A percentile compares a stretch with the other conserved stretches of the same genome.
phyloP scores from a whole-genome alignment of 331 rosid species.

The Pyracantha coccinea region DNA sequence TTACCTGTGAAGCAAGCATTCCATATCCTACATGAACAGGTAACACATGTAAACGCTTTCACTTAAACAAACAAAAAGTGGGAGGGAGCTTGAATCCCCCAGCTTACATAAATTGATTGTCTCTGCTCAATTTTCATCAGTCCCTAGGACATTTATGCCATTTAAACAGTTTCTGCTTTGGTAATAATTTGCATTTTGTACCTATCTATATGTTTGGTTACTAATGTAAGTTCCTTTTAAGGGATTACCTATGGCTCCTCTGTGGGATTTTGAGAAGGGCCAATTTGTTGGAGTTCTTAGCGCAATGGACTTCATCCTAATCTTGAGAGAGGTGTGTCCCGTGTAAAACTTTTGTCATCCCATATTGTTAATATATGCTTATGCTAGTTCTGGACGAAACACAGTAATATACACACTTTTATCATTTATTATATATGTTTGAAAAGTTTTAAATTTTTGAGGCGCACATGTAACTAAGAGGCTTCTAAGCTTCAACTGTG shows the following conservation, averaged over 20 bases:
- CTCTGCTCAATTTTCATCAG: background rate
- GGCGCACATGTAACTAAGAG: background rate
- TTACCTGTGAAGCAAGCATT: slow-evolving; percentile 96
- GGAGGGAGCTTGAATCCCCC: background rate
- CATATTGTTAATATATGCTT: background rate
- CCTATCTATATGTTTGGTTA: slow-evolving; percentile 3
- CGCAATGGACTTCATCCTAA: slow-evolving; percentile 88
- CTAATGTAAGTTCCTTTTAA: slow-evolving; percentile 33
- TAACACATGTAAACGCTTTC: background rate
- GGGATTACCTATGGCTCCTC: slow-evolving; percentile 93
- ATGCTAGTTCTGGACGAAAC: background rate
- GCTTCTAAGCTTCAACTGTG: background rate
- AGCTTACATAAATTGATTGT: background rate
- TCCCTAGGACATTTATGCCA: background rate
- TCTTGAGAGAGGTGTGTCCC: slow-evolving; percentile 74
- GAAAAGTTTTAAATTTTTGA: background rate
- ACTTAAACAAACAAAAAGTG: background rate
- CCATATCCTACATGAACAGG: slow-evolving; percentile 87
- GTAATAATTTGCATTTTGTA: slow-evolving; percentile 11
- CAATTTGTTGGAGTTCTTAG: slow-evolving; percentile 90
- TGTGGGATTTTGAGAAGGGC: slow-evolving; percentile 71
- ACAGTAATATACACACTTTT: background rate
- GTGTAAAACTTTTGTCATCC: background rate
- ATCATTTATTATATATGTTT: background rate
- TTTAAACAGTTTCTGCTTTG: slow-evolving; percentile 6